Base-by-base conservation (phyloP, 805 yeast genomes). In the Myxozyma neotropica region DNA sequence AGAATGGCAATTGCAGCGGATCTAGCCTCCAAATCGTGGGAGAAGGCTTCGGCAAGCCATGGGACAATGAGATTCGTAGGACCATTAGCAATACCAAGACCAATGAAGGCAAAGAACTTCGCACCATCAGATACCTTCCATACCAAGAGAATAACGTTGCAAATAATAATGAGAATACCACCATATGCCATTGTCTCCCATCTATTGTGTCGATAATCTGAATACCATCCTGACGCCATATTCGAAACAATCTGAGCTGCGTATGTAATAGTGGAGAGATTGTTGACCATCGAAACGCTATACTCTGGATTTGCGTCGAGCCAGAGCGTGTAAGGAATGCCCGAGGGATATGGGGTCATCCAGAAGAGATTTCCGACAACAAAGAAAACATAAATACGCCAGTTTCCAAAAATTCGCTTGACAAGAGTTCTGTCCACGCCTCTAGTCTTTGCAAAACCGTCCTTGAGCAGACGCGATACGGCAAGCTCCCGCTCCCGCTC, bases 401-500 rank as follows among this genome's bases (percentile, higher is more conserved):
- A 59, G 58, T 53, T 43, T 19, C 58, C 58, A 17, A 59, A 53
- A 31, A 57, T 52, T 8, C 64, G 53, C 57, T 43, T 59, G 23
- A 57, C 10, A 45, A 59, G 39, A 17, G 43, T n/a, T n/a, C 36
- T 24, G 44, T 43, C 60, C n/a, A 56, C 49, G 15, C 61, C 64
- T 6, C 35, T 19, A 13, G 64, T 52, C 57, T 56, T 57, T 1
- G 48, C 57, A 27, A 59, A 59, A n/a, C 64, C 64, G 35, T 56
- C 61, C 38, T 26, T 40, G 3, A 53, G 26, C 65, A 81, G 70
- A 63, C 83, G 71, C 40, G 69, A 69, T 58, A 87, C 76, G 2
- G 84, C 81, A 29, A 83, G 71, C 62, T 78, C 73, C 47, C 81
- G 81, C 64, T 84, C 88, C 43, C 82, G 83, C 63, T 82, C 85